Percentiles rank a stretch among this genome's conserved stretches.
Evolutionary conservation across 2,329 filamentous ascomycete species (phyloP).

Genomic region (Scedosporium aurantiacum): DNA sequence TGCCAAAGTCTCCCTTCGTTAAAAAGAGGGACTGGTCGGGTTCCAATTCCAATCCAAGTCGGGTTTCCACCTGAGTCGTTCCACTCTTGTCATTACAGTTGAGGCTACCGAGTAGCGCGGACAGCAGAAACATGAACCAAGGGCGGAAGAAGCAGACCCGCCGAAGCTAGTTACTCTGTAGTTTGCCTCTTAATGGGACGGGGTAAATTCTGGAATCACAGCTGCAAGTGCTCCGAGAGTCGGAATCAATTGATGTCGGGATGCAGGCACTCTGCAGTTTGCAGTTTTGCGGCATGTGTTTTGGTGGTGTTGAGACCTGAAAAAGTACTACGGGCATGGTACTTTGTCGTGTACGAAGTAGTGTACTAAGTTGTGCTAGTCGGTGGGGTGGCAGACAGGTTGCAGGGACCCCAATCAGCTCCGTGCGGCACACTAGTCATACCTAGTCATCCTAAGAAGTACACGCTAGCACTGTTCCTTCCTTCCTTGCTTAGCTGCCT

Average conservation of each 20-base stretch:
- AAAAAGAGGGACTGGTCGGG: not conserved
- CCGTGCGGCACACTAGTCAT: not conserved
- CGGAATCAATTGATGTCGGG: not conserved
- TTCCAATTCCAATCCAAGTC: not conserved
- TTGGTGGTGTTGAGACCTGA: no score
- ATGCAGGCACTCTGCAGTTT: not conserved
- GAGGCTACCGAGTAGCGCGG: no score
- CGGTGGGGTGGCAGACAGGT: not conserved
- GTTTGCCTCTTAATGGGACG: no score
- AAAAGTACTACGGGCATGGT: not conserved
- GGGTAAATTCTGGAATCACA: not conserved
- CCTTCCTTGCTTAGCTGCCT: not conserved
- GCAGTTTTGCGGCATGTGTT: not conserved
- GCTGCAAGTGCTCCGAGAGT: not conserved
- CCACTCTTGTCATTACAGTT: no score
- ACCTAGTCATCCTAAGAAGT: no score
- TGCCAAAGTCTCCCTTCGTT: not conserved
- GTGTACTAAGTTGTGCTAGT: no score
- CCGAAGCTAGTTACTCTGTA: no score
- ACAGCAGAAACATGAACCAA: not conserved
- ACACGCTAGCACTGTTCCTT: no score
- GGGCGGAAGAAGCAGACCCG: no score
- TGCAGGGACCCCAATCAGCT: not conserved
- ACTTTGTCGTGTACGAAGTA: not conserved
- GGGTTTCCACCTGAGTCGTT: no score